phyloP scores from a whole-genome alignment of 2,329 filamentous ascomycete species.

The Plenodomus tracheiphilus region DNA sequence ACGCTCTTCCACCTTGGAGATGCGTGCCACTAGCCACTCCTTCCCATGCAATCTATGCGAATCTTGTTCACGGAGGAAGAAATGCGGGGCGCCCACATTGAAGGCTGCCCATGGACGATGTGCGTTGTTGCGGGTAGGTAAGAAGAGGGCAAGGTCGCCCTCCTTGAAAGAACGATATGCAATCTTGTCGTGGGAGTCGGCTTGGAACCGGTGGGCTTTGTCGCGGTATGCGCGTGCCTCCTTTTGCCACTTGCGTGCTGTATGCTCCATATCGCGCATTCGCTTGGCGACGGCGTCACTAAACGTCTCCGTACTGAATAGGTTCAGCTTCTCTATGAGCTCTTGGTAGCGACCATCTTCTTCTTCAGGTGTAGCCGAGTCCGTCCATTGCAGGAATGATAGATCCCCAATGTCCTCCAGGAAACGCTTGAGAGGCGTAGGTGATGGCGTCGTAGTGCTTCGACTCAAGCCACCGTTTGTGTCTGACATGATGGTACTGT shows the following conservation, averaged over 20 bases:
- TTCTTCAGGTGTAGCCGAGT: slow-evolving; percentile 64
- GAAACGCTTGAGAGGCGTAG: slow-evolving; percentile 58
- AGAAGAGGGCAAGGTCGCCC: slow-evolving; percentile 89
- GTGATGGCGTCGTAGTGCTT: slow-evolving; percentile 59
- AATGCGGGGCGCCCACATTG: slow-evolving; percentile 96
- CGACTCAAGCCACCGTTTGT: slow-evolving; percentile 48
- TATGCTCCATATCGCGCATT: slow-evolving; percentile 89
- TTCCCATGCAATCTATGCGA: slow-evolving; percentile 79
- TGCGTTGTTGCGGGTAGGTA: slow-evolving; percentile 91
- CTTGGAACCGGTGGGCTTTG: slow-evolving; percentile 76
- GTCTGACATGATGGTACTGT: slow-evolving; percentile 51
- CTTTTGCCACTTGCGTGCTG: slow-evolving; percentile 89
- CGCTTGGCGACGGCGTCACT: slow-evolving; percentile 84
- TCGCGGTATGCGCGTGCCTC: slow-evolving; percentile 87
- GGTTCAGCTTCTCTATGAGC: slow-evolving; percentile 72
- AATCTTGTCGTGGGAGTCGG: slow-evolving; percentile 93
- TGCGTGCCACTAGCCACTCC: slow-evolving; percentile 96
- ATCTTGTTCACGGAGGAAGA: slow-evolving; percentile 93
- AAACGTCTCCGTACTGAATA: slow-evolving; percentile 83
- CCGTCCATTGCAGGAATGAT: slow-evolving; percentile 80
- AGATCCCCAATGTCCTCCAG: slow-evolving; percentile 68
- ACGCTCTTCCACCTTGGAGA: slow-evolving; percentile 86
- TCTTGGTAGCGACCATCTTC: slow-evolving; percentile 75
- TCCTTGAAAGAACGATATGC: slow-evolving; percentile 96
- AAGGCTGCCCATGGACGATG: slow-evolving; percentile 97